phyloP scores from a whole-genome alignment of 1,284 basidiomycete genomes.

The Leccinum huronense region DNA sequence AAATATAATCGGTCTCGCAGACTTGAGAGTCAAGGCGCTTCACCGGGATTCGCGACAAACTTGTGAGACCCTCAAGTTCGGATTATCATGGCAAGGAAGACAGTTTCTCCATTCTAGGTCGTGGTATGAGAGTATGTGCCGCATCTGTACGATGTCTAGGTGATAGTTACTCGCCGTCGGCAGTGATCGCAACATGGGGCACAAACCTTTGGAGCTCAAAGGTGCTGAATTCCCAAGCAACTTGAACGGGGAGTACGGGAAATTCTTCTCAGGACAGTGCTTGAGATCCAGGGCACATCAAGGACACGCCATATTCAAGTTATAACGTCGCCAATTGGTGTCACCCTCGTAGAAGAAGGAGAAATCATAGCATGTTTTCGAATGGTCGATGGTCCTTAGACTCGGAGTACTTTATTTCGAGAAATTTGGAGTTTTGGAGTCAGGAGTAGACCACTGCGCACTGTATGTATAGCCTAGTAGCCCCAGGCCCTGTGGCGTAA shows the following conservation, averaged over 20 bases:
- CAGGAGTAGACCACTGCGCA: too few relatives aligned
- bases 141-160: not conserved
- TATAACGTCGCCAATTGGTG: not conserved
- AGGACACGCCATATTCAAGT: not conserved
- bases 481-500: too few relatives aligned
- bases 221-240: constrained; percentile 1
- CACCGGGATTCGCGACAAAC: not conserved
- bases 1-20: constrained; percentile 4
- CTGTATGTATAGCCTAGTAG: too few relatives aligned
- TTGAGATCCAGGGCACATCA: not conserved
- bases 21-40: not conserved
- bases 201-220: not conserved
- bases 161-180: not conserved
- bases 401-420: too few relatives aligned
- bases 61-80: not conserved
- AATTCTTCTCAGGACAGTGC: not conserved
- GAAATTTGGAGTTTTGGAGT: too few relatives aligned
- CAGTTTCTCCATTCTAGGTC: not conserved
- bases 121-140: not conserved
- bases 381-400: too few relatives aligned
- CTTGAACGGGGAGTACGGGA: not conserved
- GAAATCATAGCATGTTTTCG: too few relatives aligned
- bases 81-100: not conserved
- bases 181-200: not conserved
- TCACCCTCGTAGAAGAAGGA: too few relatives aligned